Percentiles rank a stretch among this genome's conserved stretches.
phyloP scores from a whole-genome alignment of 495 filamentous ascomycete species.

The Clavariopsis aquatica region DNA sequence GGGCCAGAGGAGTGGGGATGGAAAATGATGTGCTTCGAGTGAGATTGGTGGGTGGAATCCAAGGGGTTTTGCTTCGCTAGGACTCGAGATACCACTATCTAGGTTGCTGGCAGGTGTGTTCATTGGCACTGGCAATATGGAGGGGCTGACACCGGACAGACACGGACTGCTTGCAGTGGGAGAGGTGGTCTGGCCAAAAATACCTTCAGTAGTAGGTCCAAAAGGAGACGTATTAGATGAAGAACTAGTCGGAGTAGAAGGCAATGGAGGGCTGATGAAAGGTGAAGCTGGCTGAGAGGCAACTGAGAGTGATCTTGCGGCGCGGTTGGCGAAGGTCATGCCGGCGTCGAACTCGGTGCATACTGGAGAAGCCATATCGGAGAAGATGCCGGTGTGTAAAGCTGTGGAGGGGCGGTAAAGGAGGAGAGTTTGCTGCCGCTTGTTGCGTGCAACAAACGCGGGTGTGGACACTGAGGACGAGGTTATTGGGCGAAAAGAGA shows the following conservation, averaged over 20 bases:
- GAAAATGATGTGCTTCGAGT: background rate
- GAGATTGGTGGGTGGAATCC: background rate
- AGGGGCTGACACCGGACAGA: background rate
- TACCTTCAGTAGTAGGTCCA: background rate
- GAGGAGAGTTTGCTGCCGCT: background rate
- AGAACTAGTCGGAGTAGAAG: background rate
- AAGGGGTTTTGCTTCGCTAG: background rate
- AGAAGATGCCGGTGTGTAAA: background rate
- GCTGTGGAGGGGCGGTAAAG: background rate
- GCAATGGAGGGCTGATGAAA: background rate
- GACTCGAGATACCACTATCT: background rate
- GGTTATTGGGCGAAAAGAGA: background rate
- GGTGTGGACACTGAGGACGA: background rate
- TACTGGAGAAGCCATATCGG: background rate
- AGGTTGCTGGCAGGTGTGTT: slow-evolving; percentile 4
- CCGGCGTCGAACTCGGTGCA: background rate
- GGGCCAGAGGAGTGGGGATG: background rate
- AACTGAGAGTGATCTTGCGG: background rate
- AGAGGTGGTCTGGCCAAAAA: background rate
- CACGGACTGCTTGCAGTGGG: background rate
- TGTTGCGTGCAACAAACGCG: background rate
- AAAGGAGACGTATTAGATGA: background rate
- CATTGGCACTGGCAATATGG: background rate
- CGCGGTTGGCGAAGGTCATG: background rate
- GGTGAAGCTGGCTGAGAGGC: background rate